Base-by-base conservation (phyloP, 1,139 yeast species). In the Nakaseomyces sp. region DNA sequence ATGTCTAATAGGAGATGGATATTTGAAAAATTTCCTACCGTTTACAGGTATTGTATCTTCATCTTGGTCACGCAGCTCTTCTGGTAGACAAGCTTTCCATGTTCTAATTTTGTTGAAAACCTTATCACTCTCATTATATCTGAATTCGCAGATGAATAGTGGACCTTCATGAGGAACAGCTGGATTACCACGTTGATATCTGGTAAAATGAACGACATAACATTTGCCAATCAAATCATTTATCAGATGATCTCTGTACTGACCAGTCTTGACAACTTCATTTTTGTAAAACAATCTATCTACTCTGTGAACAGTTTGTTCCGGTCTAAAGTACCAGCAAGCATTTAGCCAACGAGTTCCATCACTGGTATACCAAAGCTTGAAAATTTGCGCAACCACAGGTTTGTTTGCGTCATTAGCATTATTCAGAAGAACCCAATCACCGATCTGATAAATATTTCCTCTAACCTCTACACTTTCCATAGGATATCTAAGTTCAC, bases 51-150 rank as follows among this genome's bases (percentile, higher is more conserved):
- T 79, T 53, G 93, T 89, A 37, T 86, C 86, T 61, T 91, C 97
- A 45, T 81, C 83, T 43, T 78, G 75, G 50, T 85, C 89, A 57
- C 97, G 78, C 30, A 89, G 84, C 61, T 89, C 98, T 64, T 91
- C 98, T 0, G 98, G 98, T 53, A 89, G 74, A 69, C 98, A 91
- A 5, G 96, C 97, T 64, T 87, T 89, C 98, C 98, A 91, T 1
- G 98, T 91, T 60, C 97, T 77, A 57, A 91, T 91, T 60, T 91
- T 82, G 66, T 91, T 91, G 70, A 91, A 91, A 19, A 81, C 83
- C 61, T 87, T 87, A 56, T 85, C 94, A 47, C 77, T 73, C 60
- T 89, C 97, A 60, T 91, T 91, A 67, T 89, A 91, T 57, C 98
- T 78, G 64, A 80, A 86, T 65, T 91, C 98, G 68, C 98, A 91